phyloP scores from a whole-genome alignment of 1,284 basidiomycete species.

The Ganoderma resinaceum region DNA sequence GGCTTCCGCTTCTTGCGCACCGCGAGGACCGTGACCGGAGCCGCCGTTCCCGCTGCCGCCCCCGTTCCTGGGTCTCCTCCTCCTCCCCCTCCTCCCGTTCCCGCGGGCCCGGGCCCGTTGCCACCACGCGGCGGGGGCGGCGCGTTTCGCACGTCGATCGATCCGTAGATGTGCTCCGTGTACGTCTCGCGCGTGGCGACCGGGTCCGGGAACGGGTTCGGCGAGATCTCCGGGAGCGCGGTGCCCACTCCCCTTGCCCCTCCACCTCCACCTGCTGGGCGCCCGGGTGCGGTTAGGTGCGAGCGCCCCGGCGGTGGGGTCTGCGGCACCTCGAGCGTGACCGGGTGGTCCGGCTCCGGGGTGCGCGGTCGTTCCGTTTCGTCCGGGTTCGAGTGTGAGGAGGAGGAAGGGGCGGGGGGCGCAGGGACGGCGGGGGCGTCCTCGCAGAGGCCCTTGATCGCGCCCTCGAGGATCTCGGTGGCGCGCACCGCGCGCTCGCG shows the following conservation, averaged over 20 bases:
- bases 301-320: constrained; percentile 51
- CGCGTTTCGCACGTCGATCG: constrained; percentile 56
- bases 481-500: constrained; percentile 67
- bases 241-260: neutral
- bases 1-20: constrained; percentile 64
- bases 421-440: constrained; percentile 30
- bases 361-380: constrained; percentile 25
- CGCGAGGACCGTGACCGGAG: constrained; percentile 60
- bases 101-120: constrained; percentile 16
- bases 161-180: constrained; percentile 61
- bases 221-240: constrained; percentile 56
- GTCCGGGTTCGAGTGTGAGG: neutral
- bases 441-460: constrained; percentile 75
- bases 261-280: neutral
- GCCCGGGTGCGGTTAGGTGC: constrained; percentile 18
- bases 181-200: constrained; percentile 67
- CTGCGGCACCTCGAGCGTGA: constrained; percentile 41
- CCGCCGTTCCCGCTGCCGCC: constrained; percentile 45
- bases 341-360: constrained; percentile 38
- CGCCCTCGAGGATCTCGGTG: constrained; percentile 72
- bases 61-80: no score
- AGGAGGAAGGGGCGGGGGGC: constrained; percentile 37
- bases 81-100: constrained; percentile 51
- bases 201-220: constrained; percentile 71
- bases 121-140: constrained; percentile 35